phyloP scores from a whole-genome alignment of 2,329 filamentous ascomycete species.

The Neonectria sp. region DNA sequence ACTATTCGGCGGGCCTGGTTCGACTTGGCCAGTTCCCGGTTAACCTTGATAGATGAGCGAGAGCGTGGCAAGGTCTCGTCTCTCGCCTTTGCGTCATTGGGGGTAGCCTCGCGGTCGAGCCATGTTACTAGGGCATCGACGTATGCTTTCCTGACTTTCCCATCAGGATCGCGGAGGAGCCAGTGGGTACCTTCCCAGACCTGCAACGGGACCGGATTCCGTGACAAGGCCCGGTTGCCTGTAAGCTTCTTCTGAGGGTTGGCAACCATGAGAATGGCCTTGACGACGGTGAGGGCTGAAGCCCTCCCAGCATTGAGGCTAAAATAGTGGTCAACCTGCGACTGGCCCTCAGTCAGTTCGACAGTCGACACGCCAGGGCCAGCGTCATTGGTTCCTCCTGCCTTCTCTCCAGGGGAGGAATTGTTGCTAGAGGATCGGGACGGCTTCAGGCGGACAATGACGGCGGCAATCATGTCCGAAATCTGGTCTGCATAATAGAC shows the following conservation, averaged over 20 bases:
- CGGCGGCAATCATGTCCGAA: slow-evolving; percentile 90
- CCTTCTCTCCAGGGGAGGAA: slow-evolving; percentile 62
- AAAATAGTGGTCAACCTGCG: slow-evolving; percentile 67
- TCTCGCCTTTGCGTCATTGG: slow-evolving; percentile 73
- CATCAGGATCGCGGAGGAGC: slow-evolving; percentile 86
- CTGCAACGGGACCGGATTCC: slow-evolving; percentile 82
- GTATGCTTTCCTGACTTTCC: slow-evolving; percentile 86
- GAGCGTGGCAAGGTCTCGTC: slow-evolving; percentile 68
- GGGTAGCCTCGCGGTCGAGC: slow-evolving; percentile 85
- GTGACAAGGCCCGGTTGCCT: slow-evolving; percentile 75
- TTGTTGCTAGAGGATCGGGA: slow-evolving; percentile 60
- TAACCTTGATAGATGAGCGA: slow-evolving; percentile 59
- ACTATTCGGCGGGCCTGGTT: slow-evolving; percentile 73
- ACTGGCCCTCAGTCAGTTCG: slow-evolving; percentile 61
- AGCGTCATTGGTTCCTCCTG: slow-evolving; percentile 58
- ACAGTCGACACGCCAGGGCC: slow-evolving; percentile 52
- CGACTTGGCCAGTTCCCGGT: slow-evolving; percentile 55
- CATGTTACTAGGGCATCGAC: slow-evolving; percentile 87
- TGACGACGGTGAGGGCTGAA: slow-evolving; percentile 83
- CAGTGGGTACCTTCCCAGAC: slow-evolving; percentile 98
- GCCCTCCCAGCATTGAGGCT: slow-evolving; percentile 69
- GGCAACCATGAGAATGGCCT: slow-evolving; percentile 85
- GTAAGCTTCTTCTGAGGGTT: slow-evolving; percentile 75
- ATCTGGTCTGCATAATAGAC: slow-evolving; percentile 98
- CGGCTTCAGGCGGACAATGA: slow-evolving; percentile 85